phyloP scores from a whole-genome alignment of 2,329 filamentous ascomycete genomes.

The Trichoderma sp. region DNA sequence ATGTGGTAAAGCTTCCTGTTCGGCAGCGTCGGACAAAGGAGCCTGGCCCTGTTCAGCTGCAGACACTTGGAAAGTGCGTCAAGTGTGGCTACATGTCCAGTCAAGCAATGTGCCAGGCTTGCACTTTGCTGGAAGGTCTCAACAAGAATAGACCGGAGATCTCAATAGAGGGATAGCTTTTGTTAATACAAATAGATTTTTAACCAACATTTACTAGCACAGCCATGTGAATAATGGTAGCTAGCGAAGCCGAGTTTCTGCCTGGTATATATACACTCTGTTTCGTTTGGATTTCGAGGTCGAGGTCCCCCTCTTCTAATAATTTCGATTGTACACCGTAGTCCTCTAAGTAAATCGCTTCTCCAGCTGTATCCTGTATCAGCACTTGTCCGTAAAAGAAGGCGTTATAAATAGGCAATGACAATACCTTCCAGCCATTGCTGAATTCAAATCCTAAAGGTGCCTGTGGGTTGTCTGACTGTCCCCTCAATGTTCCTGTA shows the following conservation, averaged over 20 bases:
- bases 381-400: not conserved
- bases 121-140: constrained; percentile 82
- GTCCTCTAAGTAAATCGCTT: constrained; percentile 52
- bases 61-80: constrained; percentile 80
- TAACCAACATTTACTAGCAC: not conserved
- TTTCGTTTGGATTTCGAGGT: constrained; percentile 22
- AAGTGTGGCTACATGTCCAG: constrained; percentile 95
- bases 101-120: constrained; percentile 92
- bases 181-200: constrained; percentile 12
- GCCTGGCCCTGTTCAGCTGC: constrained; percentile 52
- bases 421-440: constrained; percentile 65
- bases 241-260: constrained; percentile 31
- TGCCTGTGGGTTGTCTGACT: constrained; percentile 58
- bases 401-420: not conserved
- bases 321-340: constrained; percentile 26
- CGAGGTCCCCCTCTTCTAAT: constrained; percentile 5
- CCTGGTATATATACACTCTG: constrained; percentile 30
- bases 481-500: constrained; percentile 62
- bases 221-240: not conserved
- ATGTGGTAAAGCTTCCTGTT: constrained; percentile 43
- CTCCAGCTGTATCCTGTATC: constrained; percentile 51
- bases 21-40: constrained; percentile 39
- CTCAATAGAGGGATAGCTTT: constrained; percentile 48
- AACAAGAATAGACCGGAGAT: constrained; percentile 76
- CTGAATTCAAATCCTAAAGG: constrained; percentile 65